Base-by-base conservation (phyloP, 208 protist genomes). In the Trypanosoma boissoni region DNA sequence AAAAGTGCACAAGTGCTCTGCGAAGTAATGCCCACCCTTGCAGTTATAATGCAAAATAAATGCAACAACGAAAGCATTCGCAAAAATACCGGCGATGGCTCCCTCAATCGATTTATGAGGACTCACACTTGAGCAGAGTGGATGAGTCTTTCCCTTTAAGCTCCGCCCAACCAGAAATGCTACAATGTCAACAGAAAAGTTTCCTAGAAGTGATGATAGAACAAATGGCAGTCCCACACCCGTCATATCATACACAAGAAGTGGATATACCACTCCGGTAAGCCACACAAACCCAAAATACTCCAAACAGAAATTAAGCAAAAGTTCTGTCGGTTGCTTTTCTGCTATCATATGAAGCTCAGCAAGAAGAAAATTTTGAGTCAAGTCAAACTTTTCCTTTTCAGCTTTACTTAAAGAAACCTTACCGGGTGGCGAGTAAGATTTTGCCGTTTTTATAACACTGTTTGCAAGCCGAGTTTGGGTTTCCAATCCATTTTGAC, bases 31-130 rank as follows among this genome's bases (percentile, higher is more conserved):
- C 1, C 50, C 26, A 5, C 54, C 57, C 29, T 23, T 24, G 72
- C 48, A 42, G 70, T 26, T 43, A 54, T 44, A 45, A 18, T 52
- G 54, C 76, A 81, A 26, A 50, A 72, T 49, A 74, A 51, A 62
- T 0, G 72, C 49, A 68, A 93, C 90, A 32, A 58, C 64, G 20
- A 89, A 31, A 1, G 72, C 67, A 53, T 80, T 87, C 18, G 68
- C 48, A 20, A 91, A 14, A 20, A 91, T 66, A 24, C 88, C 88
- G 3, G 73, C 74, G 28, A 92, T 58, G 6, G 82, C 91, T 10
- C 88, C 91, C 46, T 94, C 91, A 4, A 89, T 36, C 1, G 88
- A 94, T 53, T 96, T 96, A 68, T 95, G 92, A n/a, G 91, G 91
- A 57, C 85, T 93, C 43, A 96, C 83, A 14, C 61, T 39, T 6